Evolutionary conservation across 2,329 filamentous ascomycete species (phyloP).

Genomic region (Whalleya microplaca): DNA sequence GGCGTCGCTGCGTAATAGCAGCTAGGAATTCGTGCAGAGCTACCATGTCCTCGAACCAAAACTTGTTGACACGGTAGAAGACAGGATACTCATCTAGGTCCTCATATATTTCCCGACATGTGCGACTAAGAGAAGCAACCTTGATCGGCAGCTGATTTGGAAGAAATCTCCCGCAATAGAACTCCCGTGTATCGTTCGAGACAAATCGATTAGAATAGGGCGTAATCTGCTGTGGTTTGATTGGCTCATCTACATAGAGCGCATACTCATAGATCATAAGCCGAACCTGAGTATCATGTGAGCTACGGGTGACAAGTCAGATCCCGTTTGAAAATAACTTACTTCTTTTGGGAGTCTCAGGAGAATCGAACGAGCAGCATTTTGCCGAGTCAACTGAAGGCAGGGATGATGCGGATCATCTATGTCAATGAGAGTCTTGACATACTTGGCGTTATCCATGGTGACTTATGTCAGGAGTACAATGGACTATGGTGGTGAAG

Average conservation of each 20-base stretch:
- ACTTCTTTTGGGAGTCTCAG: slow-evolving; percentile 1
- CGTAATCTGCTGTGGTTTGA: neutral
- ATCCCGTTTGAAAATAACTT: neutral
- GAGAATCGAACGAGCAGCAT: neutral
- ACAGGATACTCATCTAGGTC: neutral
- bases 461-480: neutral
- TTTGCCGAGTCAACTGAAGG: neutral
- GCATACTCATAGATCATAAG: slow-evolving; percentile 14
- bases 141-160: neutral
- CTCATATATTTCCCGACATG: slow-evolving; percentile 7
- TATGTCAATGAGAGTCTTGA: neutral
- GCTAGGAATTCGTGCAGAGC: neutral
- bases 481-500: too few relatives aligned
- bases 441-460: neutral
- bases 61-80: slow-evolving; percentile 12
- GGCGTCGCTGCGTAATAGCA: slow-evolving; percentile 7
- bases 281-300: slow-evolving; percentile 11
- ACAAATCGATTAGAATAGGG: slow-evolving; percentile 7
- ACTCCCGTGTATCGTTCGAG: too few relatives aligned
- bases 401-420: neutral
- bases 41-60: neutral
- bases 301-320: neutral
- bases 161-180: too few relatives aligned
- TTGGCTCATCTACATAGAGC: neutral
- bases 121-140: neutral